These are phyloP conservation scores for Neurospora africana DNA, from an alignment of 495 filamentous ascomycete species.

Conservation along the genomic window DNA sequence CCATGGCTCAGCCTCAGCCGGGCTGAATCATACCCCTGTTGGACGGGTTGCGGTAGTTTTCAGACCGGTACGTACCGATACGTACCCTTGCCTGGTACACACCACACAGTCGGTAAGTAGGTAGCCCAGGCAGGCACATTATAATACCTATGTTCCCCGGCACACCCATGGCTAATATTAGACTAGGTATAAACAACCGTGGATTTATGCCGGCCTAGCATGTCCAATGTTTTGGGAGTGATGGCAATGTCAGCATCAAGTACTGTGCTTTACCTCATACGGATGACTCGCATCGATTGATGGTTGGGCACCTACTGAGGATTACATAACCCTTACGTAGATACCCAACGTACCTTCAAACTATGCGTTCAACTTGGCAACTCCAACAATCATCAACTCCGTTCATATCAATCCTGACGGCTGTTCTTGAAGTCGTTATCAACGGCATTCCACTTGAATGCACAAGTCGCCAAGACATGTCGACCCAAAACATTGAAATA, in stretches of 20 bases:
- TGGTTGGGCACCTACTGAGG: neutral
- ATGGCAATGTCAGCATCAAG: neutral
- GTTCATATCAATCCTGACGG: neutral
- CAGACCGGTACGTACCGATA: neutral
- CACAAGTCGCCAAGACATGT: neutral
- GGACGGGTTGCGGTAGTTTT: neutral
- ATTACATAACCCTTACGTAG: neutral
- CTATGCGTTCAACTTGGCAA: neutral
- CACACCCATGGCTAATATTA: neutral
- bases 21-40: neutral
- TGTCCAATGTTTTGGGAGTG: accelerated
- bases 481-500: neutral
- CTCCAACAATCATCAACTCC: neutral
- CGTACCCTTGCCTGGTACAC: neutral
- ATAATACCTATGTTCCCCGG: neutral
- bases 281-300: too few relatives aligned
- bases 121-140: neutral
- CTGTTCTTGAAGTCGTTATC: neutral
- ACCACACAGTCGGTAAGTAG: neutral
- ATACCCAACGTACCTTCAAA: neutral
- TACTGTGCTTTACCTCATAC: too few relatives aligned
- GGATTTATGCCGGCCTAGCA: neutral
- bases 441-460: neutral
- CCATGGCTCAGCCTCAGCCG: neutral
- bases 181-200: neutral